Conservation (phyloP, 805 yeast species). For the Dipodascus geniculatus region DNA sequence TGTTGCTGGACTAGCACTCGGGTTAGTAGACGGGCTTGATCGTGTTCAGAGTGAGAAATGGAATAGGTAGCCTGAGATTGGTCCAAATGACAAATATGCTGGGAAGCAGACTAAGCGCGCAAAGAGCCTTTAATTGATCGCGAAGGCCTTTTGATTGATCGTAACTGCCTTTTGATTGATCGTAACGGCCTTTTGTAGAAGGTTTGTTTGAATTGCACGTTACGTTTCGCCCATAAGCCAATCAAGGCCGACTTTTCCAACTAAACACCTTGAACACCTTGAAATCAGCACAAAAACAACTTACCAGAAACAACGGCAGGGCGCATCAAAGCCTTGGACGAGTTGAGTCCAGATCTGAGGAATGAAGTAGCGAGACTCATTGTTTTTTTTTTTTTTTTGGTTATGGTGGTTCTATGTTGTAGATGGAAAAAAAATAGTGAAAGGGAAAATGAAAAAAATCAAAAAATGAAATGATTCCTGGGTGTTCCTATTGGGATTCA, state of each 20-base stretch:
- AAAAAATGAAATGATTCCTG: background rate
- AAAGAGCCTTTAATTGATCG: no score
- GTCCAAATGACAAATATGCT: no score
- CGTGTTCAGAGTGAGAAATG: background rate
- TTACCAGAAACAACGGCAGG: slow-evolving; percentile 1
- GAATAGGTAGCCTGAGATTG: background rate
- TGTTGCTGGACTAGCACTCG: background rate
- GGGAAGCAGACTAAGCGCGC: no score
- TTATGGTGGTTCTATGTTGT: background rate
- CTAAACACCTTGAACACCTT: no score
- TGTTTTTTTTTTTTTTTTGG: background rate
- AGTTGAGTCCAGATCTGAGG: slow-evolving; percentile 2
- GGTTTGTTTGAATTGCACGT: no score
- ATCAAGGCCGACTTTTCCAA: background rate
- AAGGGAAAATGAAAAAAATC: background rate
- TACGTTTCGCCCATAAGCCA: no score
- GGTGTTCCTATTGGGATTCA: background rate
- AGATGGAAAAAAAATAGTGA: background rate
- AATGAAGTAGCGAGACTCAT: slow-evolving; percentile 2
- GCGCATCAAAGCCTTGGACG: slow-evolving; percentile 1
- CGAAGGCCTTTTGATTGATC: no score
- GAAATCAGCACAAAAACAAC: background rate
- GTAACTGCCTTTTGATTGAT: no score
- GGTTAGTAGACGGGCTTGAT: background rate
- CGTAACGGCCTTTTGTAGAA: no score